A percentile compares a stretch with the other conserved stretches of the same genome.
These are phyloP conservation scores for Aspergillus leporis DNA, from an alignment of 495 filamentous ascomycete genomes.

Conservation along the genomic window DNA sequence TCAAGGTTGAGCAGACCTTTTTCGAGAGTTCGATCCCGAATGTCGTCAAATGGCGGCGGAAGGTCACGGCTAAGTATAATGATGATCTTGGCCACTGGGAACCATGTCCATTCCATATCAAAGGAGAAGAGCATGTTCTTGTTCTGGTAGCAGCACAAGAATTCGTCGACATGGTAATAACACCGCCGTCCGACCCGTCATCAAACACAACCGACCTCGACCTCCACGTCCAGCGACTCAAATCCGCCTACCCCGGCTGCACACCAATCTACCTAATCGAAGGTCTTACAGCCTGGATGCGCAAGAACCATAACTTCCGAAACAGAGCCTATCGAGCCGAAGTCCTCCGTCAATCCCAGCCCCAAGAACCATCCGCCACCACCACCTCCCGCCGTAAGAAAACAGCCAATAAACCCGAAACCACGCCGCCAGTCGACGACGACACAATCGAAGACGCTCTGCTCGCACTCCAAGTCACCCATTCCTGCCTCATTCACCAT, in stretches of 20 bases:
- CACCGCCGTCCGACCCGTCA: conserved; percentile 8
- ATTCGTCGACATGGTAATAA: conserved; percentile 63
- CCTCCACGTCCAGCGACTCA: conserved; percentile 56
- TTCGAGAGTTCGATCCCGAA: conserved; percentile 54
- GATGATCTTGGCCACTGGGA: conserved; percentile 64
- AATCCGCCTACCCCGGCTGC: conserved; percentile 50
- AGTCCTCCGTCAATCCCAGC: conserved; percentile 52
- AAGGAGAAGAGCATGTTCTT: conserved; percentile 66
- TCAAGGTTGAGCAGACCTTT: conserved; percentile 57
- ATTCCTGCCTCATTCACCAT: conserved; percentile 71
- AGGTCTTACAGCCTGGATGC: conserved; percentile 64
- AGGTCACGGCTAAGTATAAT: conserved; percentile 63
- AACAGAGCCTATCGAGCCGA: conserved; percentile 68
- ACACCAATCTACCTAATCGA: conserved; percentile 77
- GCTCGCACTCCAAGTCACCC: conserved; percentile 67
- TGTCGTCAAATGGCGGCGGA: conserved; percentile 74
- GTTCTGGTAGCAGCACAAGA: conserved; percentile 66
- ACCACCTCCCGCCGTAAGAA: conserved; percentile 34
- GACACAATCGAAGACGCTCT: conserved; percentile 74
- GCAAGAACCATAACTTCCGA: conserved; percentile 65
- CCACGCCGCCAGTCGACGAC: conserved; percentile 61
- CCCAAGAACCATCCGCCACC: conserved; percentile 13
- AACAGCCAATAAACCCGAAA: conserved; percentile 44
- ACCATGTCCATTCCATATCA: conserved; percentile 57
- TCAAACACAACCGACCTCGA: conserved; percentile 47